phyloP scores from a whole-genome alignment of 371 early-diverging fungal species.

The Vairimorpha necatrix region DNA sequence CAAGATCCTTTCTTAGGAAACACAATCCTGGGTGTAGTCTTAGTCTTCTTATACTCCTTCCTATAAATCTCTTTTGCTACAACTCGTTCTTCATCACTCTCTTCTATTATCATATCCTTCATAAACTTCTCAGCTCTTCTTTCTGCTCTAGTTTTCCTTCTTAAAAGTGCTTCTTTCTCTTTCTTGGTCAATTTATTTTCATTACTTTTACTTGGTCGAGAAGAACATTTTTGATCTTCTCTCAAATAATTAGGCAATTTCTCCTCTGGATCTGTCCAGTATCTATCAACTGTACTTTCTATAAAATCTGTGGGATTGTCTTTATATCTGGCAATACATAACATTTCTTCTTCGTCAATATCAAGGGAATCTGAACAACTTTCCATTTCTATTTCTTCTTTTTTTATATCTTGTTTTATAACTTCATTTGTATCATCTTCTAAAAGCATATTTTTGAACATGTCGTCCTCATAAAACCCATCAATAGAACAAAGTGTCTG shows the following conservation, averaged over 20 bases:
- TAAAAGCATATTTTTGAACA: slow-evolving; percentile 43
- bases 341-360: slow-evolving; percentile 59
- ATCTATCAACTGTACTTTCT: slow-evolving; percentile 62
- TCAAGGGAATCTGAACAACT: slow-evolving; percentile 48
- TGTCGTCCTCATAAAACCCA: slow-evolving; percentile 43
- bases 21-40: slow-evolving; percentile 54
- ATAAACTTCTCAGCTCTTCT: slow-evolving; percentile 54
- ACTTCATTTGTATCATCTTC: background rate
- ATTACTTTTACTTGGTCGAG: slow-evolving; percentile 45
- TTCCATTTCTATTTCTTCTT: slow-evolving; percentile 28
- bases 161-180: slow-evolving; percentile 48
- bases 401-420: slow-evolving; percentile 1
- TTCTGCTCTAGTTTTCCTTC: slow-evolving; percentile 55
- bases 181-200: slow-evolving; percentile 57
- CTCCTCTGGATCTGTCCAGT: slow-evolving; percentile 57
- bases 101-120: slow-evolving; percentile 49
- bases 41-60: slow-evolving; percentile 54
- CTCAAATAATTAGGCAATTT: slow-evolving; percentile 57
- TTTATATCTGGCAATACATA: slow-evolving; percentile 53
- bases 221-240: slow-evolving; percentile 54
- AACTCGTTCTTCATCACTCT: slow-evolving; percentile 55
- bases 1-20: slow-evolving; percentile 50
- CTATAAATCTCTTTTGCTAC: slow-evolving; percentile 50
- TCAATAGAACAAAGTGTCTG: background rate
- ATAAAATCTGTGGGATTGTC: slow-evolving; percentile 58